Percentiles rank a stretch among this genome's conserved stretches.
phyloP scores from a whole-genome alignment of 2,329 filamentous ascomycete species.

The Leptographium radiaticola region DNA sequence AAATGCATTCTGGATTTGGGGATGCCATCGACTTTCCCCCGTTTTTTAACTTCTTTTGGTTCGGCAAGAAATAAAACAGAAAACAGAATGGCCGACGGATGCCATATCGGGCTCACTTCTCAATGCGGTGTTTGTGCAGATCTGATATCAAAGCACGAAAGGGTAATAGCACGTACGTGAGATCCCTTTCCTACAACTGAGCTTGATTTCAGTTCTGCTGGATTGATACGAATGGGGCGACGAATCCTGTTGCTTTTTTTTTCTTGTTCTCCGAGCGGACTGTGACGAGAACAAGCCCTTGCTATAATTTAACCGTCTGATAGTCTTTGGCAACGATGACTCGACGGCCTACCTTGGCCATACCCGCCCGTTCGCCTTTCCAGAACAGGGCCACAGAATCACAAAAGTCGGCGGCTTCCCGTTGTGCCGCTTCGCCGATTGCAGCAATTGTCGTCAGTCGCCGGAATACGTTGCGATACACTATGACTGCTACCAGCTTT shows the following conservation, averaged over 20 bases:
- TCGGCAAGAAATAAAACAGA: neutral
- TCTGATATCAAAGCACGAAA: neutral
- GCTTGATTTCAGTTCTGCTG: no score
- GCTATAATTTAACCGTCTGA: neutral
- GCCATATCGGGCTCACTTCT: neutral
- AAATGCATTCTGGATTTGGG: no score
- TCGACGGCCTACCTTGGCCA: neutral
- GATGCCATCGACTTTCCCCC: no score
- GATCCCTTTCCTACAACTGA: neutral
- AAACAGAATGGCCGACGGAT: neutral
- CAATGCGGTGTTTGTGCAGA: neutral
- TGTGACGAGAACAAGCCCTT: neutral
- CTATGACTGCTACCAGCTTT: neutral
- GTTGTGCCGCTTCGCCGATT: neutral
- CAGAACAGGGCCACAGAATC: neutral
- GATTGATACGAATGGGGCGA: neutral
- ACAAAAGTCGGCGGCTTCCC: neutral
- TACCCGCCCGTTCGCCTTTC: neutral
- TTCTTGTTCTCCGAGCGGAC: neutral
- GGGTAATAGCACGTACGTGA: neutral
- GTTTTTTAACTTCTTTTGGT: neutral
- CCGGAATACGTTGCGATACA: neutral
- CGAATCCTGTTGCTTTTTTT: neutral
- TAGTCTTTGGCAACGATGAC: neutral
- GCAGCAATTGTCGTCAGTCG: neutral